phyloP scores from a whole-genome alignment of 2,329 filamentous ascomycete species.

The Aspergillus sp. region DNA sequence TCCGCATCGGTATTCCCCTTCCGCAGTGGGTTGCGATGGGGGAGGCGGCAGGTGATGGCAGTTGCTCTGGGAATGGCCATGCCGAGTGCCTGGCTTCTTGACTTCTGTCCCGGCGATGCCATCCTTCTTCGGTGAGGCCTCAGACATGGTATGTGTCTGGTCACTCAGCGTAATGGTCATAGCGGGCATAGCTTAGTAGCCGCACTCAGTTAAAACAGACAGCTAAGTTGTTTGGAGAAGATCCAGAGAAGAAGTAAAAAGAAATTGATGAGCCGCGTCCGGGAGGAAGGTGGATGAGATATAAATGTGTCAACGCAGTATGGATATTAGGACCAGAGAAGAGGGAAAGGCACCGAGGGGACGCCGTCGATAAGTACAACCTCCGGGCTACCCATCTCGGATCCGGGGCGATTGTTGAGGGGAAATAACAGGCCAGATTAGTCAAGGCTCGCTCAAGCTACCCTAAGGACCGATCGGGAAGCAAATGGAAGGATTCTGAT shows the following conservation, averaged over 20 bases:
- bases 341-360: neutral
- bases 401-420: constrained; percentile 3
- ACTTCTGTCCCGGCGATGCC: neutral
- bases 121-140: neutral
- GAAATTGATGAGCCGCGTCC: no score
- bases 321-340: neutral
- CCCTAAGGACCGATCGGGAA: neutral
- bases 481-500: constrained; percentile 8
- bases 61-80: neutral
- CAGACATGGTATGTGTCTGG: neutral
- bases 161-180: neutral
- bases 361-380: constrained; percentile 1
- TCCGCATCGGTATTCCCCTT: constrained; percentile 18
- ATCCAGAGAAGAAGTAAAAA: no score
- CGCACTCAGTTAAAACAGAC: neutral
- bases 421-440: neutral
- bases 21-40: constrained; percentile 22
- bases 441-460: neutral
- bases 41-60: constrained; percentile 11
- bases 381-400: neutral
- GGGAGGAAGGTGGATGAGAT: neutral
- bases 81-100: neutral
- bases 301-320: neutral
- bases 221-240: neutral
- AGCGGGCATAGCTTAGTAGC: neutral